phyloP scores from a whole-genome alignment of 805 yeast species.

The Schizosaccharomyces lindneri region DNA sequence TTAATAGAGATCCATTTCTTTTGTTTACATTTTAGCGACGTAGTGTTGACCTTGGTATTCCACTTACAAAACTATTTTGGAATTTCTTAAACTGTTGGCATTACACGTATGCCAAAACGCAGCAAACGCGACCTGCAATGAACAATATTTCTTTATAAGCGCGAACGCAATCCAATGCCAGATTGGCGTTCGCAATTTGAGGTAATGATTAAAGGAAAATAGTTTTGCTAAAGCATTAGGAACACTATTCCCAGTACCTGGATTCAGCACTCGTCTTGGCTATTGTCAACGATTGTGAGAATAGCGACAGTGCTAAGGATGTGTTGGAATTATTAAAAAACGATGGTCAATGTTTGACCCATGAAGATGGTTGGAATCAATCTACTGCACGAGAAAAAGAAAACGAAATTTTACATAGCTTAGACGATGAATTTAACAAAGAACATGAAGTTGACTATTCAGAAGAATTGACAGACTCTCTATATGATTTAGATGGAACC shows the following conservation, averaged over 20 bases:
- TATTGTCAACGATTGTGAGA: background rate
- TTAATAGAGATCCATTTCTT: too few species aligned
- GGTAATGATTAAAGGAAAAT: background rate
- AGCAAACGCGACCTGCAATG: background rate
- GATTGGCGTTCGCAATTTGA: background rate
- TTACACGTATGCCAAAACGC: background rate
- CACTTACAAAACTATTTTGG: too few species aligned
- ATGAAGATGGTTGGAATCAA: background rate
- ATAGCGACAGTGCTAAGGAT: background rate
- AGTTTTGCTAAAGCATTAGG: background rate
- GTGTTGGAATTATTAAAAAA: background rate
- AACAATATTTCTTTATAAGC: background rate
- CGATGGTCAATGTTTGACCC: background rate
- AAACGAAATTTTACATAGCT: background rate
- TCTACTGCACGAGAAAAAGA: background rate
- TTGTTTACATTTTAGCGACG: too few species aligned
- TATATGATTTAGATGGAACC: background rate
- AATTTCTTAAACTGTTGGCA: background rate
- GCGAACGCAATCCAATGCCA: background rate
- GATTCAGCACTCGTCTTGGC: constrained; percentile 1
- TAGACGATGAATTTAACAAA: background rate
- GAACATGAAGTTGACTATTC: background rate
- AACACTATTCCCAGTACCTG: background rate
- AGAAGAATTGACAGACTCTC: background rate
- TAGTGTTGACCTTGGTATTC: too few species aligned